A percentile compares a stretch with the other conserved stretches of the same genome.
Conservation (phyloP, 805 yeast genomes). For the Nakazawaea ernobii region DNA sequence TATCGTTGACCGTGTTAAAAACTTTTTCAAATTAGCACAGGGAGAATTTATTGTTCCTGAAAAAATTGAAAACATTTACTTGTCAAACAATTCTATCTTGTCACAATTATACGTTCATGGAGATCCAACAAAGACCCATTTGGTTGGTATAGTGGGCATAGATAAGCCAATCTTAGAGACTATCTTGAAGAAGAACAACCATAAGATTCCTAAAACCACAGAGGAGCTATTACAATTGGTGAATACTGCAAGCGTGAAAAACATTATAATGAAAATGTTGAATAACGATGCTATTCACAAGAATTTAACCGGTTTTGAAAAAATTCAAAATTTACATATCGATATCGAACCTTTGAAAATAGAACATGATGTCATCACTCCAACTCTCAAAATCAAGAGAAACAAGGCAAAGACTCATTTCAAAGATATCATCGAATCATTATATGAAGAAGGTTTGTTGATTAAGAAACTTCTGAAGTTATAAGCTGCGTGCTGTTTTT, state of each 20-base stretch:
- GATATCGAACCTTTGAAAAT: conserved; percentile 55
- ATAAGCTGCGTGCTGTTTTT: neutral
- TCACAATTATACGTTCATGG: conserved; percentile 61
- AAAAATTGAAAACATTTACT: conserved; percentile 60
- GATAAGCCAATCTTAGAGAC: conserved; percentile 31
- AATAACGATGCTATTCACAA: conserved; percentile 28
- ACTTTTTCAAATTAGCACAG: conserved; percentile 65
- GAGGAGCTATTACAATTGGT: conserved; percentile 1
- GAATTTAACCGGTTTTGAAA: conserved; percentile 58
- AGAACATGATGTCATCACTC: conserved; percentile 61
- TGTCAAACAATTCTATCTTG: conserved; percentile 41
- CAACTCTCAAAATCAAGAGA: conserved; percentile 49
- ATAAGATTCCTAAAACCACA: neutral
- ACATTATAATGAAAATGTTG: conserved; percentile 29
- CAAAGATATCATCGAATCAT: neutral
- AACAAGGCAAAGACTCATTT: conserved; percentile 7
- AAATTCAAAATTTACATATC: conserved; percentile 46
- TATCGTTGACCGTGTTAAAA: conserved; percentile 72
- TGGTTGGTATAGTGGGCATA: conserved; percentile 61
- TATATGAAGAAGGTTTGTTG: conserved; percentile 14
- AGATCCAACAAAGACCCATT: conserved; percentile 46
- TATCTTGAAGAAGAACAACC: neutral
- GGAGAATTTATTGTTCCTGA: conserved; percentile 75
- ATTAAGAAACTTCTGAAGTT: conserved; percentile 2
- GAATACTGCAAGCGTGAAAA: conserved; percentile 16